Conservation (phyloP, 805 yeast genomes). For the Suhomyces xylopsoci region DNA sequence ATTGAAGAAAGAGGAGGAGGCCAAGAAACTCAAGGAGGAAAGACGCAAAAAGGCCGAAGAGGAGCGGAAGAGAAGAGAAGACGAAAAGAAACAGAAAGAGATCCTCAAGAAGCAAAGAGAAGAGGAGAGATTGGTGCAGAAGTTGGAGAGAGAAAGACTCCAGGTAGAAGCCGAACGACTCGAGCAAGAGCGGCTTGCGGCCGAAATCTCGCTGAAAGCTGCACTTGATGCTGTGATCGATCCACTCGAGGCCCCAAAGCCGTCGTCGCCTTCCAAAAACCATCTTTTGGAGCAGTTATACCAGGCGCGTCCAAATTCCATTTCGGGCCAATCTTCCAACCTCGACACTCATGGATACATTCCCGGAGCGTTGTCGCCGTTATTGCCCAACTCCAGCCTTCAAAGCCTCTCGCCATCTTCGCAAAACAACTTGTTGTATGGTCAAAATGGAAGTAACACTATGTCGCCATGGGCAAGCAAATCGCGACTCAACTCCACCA, state of each 20-base stretch:
- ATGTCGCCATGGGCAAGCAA: slow-evolving; percentile 13
- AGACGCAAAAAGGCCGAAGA: slow-evolving; percentile 22
- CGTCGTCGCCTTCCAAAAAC: slow-evolving; percentile 13
- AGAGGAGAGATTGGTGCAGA: slow-evolving; percentile 10
- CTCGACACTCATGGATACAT: neutral
- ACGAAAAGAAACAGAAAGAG: slow-evolving; percentile 21
- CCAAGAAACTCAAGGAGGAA: slow-evolving; percentile 23
- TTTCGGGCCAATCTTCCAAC: neutral
- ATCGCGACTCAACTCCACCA: slow-evolving; percentile 10
- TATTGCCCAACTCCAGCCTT: slow-evolving; percentile 1
- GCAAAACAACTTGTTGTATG: slow-evolving; percentile 7
- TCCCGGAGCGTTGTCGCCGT: neutral
- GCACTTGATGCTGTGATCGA: neutral
- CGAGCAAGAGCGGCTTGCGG: slow-evolving; percentile 7
- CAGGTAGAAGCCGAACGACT: slow-evolving; percentile 4
- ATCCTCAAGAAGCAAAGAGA: slow-evolving; percentile 9
- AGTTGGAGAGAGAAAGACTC: slow-evolving; percentile 6
- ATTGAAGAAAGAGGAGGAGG: slow-evolving; percentile 27
- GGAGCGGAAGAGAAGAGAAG: slow-evolving; percentile 22
- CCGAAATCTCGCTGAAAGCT: slow-evolving; percentile 1
- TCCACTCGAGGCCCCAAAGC: neutral
- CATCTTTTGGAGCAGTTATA: slow-evolving; percentile 34
- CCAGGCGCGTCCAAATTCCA: slow-evolving; percentile 29
- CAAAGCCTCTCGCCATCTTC: slow-evolving; percentile 6
- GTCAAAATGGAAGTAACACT: neutral